phyloP scores from a whole-genome alignment of 169 alveolate genomes.

The Plasmodium coatneyi region DNA sequence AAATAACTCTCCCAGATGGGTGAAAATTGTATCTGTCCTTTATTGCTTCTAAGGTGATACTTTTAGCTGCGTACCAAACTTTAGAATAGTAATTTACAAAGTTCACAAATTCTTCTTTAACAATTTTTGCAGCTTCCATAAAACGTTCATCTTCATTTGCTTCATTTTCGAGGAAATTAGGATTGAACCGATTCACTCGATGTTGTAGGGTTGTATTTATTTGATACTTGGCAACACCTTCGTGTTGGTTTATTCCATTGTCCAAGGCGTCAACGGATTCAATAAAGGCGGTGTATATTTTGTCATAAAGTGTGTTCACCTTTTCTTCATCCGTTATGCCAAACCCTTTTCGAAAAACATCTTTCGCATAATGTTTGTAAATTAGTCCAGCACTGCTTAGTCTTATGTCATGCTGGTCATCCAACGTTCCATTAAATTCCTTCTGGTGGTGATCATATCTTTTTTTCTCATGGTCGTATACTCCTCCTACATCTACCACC shows the following conservation, averaged over 20 bases:
- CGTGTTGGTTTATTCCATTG: conserved; percentile 90
- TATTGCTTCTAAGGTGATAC: conserved; percentile 74
- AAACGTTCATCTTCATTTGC: conserved; percentile 82
- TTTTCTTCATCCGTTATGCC: conserved; percentile 78
- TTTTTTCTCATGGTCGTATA: conserved; percentile 79
- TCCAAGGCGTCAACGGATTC: conserved; percentile 92
- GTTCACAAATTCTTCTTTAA: conserved; percentile 82
- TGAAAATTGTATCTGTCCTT: conserved; percentile 79
- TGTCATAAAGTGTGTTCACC: conserved; percentile 80
- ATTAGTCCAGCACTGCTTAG: conserved; percentile 93
- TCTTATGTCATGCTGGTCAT: conserved; percentile 81
- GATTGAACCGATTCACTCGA: conserved; percentile 89
- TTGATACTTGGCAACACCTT: conserved; percentile 83
- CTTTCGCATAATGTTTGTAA: conserved; percentile 90
- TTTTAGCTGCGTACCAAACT: conserved; percentile 80
- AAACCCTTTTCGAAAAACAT: conserved; percentile 80
- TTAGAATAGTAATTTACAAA: conserved; percentile 71
- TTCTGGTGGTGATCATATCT: conserved; percentile 95
- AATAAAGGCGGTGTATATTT: conserved; percentile 86
- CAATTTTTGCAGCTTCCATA: conserved; percentile 82
- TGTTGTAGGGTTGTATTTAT: conserved; percentile 82
- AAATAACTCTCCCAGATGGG: conserved; percentile 84
- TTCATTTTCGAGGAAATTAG: conserved; percentile 88
- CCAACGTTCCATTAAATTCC: conserved; percentile 86
- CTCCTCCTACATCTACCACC: conserved; percentile 94